phyloP scores from a whole-genome alignment of 2,329 filamentous ascomycete genomes.

The Nemania sp. region DNA sequence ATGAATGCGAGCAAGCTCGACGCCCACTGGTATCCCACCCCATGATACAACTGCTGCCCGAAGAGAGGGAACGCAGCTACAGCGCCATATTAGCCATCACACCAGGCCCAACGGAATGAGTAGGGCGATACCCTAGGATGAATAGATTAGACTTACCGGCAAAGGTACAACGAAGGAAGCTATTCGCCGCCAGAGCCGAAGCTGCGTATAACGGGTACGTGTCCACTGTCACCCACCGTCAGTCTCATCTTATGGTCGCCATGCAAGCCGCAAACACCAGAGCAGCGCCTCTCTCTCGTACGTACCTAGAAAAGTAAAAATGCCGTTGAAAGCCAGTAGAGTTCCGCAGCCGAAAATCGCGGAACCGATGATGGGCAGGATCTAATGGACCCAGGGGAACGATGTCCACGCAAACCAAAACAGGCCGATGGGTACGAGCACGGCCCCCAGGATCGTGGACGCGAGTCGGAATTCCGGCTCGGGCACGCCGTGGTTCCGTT shows the following conservation, averaged over 20 bases:
- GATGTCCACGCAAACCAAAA: conserved; percentile 93
- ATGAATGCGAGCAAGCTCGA: conserved; percentile 71
- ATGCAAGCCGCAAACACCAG: not conserved
- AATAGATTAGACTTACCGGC: conserved; percentile 63
- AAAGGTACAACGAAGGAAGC: conserved; percentile 81
- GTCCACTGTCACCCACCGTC: conserved; percentile 65
- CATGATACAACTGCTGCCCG: conserved; percentile 77
- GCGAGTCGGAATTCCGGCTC: conserved; percentile 91
- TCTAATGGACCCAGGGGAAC: conserved; percentile 79
- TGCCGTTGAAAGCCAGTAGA: conserved; percentile 82
- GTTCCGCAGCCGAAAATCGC: conserved; percentile 77
- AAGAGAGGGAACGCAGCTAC: conserved; percentile 81
- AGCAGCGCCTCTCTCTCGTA: conserved; percentile 37
- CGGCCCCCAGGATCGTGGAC: conserved; percentile 77
- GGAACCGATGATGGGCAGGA: conserved; percentile 79
- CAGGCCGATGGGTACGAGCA: conserved; percentile 82
- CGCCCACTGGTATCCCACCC: conserved; percentile 78
- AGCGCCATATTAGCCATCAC: conserved; percentile 27
- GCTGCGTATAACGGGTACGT: conserved; percentile 82
- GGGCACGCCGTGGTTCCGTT: conserved; percentile 65
- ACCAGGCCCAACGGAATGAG: not conserved
- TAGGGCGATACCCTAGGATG: not conserved
- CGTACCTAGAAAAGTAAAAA: conserved; percentile 87
- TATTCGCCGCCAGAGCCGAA: conserved; percentile 84
- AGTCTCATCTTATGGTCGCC: conserved; percentile 18